Base-by-base conservation (phyloP, 2,329 filamentous ascomycete species). In the Fusarium chaquense region DNA sequence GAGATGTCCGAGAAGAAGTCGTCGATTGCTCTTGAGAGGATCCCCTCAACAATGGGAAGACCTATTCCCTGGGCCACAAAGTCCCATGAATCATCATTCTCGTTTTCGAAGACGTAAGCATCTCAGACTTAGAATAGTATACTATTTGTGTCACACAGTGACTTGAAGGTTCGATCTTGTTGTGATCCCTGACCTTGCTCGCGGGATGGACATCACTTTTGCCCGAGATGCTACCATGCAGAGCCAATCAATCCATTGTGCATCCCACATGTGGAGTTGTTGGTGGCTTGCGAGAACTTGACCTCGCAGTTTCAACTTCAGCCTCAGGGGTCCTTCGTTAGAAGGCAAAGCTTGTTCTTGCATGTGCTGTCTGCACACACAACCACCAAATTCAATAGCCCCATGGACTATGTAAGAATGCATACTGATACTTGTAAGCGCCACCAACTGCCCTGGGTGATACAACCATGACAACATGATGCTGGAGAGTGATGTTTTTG, bases 371-470 rank as follows among this genome's bases (percentile, higher is more conserved):
- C 8, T 55, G 28, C 28, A 33, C 35, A 20, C 30, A 10, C 18
- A 61, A 44, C 46, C 33, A 46, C 24, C 22, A 43, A 22, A 62
- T 22, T 9, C 24, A 36, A 40, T 24, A 43, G 57, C 20, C 30
- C 32, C 16, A 13, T 41, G 22, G 7, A 32, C 18, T 6, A 54
- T 47, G 26, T 13, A 30, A 32, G n/a, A 35, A 52, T 22, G 20
- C 18, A 43, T 10, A 10, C 10, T 15, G 15, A 15, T 9, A 9
- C 10, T 33, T 5, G 22, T 54, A 62, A 35, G 30, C 33, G 32
- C 47, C 47, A 33, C 57, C 16, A 47, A 16, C 26, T 22, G 10
- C 16, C 18, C 7, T 33, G 9, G 22, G 8, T 7, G 10, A 18
- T 30, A 55, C 35, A n/a, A 35, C 16, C 20, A 62, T 62, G 47